Conservation (phyloP, 192 early-diverging fungal species). For the Podila epicladia region DNA sequence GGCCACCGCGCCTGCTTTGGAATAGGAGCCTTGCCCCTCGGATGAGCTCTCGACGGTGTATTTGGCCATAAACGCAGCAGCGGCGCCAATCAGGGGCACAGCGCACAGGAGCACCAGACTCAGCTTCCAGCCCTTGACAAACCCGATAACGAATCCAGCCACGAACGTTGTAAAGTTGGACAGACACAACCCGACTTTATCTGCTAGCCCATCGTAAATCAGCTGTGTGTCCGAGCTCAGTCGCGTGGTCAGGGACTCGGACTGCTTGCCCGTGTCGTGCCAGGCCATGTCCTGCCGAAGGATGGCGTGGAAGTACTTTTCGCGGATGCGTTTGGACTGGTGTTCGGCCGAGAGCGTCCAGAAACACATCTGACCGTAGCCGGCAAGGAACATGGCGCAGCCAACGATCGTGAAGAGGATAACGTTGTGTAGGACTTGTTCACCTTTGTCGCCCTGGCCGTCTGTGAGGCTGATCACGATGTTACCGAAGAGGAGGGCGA, state of each 20-base stretch:
- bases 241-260: slow-evolving; percentile 72
- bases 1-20: slow-evolving; percentile 87
- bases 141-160: slow-evolving; percentile 74
- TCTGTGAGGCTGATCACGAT: slow-evolving; percentile 7
- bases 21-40: slow-evolving; percentile 74
- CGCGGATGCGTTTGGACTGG: no score
- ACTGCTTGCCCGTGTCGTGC: slow-evolving; percentile 73
- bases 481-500: slow-evolving; percentile 24
- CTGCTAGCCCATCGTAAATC: slow-evolving; percentile 88
- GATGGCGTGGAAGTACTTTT: slow-evolving; percentile 78
- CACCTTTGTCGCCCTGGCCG: slow-evolving; percentile 1
- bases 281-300: slow-evolving; percentile 89
- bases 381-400: slow-evolving; percentile 60
- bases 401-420: slow-evolving; percentile 53
- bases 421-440: slow-evolving; percentile 5
- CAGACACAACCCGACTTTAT: slow-evolving; percentile 79
- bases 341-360: slow-evolving; percentile 65
- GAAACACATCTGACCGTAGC: slow-evolving; percentile 66
- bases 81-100: slow-evolving; percentile 68
- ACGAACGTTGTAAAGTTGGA: slow-evolving; percentile 74
- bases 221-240: slow-evolving; percentile 86
- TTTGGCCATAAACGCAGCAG: slow-evolving; percentile 30
- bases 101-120: slow-evolving; percentile 67
- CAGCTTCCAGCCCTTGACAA: slow-evolving; percentile 67
- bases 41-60: slow-evolving; percentile 26